Conservation (phyloP, 176 grass and related monocot genomes). For the Carex pumila region DNA sequence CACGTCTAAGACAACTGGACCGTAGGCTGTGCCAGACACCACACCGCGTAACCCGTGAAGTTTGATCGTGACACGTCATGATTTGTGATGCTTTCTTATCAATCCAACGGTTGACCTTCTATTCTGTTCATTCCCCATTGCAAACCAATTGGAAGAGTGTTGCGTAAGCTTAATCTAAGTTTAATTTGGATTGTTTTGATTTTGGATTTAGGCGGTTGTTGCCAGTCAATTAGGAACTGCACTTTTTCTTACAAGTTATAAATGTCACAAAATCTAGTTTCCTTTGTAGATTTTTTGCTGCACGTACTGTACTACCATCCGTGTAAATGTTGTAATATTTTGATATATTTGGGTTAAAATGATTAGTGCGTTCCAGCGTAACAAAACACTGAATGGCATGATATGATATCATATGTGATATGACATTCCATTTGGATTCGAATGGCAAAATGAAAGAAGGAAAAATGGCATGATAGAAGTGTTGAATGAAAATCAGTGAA, state of each 20-base stretch:
- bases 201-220: slow-evolving; percentile 4
- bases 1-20: slow-evolving; percentile 25
- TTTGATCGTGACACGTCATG: no score
- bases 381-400: slow-evolving; percentile 1
- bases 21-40: background rate
- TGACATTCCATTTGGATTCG: background rate
- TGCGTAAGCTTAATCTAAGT: background rate
- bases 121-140: background rate
- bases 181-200: background rate
- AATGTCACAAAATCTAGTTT: slow-evolving; percentile 8
- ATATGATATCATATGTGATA: background rate
- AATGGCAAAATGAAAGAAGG: background rate
- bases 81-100: background rate
- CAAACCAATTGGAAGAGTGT: background rate
- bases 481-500: background rate
- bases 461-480: background rate
- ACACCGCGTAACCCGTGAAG: slow-evolving; percentile 22
- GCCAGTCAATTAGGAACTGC: background rate
- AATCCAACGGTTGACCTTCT: background rate
- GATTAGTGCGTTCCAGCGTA: background rate
- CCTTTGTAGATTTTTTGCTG: background rate
- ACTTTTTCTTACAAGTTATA: background rate
- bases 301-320: background rate
- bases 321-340: background rate
- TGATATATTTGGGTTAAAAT: background rate